Base-by-base conservation (phyloP, 768 basidiomycete genomes). In the Boletus sp. region DNA sequence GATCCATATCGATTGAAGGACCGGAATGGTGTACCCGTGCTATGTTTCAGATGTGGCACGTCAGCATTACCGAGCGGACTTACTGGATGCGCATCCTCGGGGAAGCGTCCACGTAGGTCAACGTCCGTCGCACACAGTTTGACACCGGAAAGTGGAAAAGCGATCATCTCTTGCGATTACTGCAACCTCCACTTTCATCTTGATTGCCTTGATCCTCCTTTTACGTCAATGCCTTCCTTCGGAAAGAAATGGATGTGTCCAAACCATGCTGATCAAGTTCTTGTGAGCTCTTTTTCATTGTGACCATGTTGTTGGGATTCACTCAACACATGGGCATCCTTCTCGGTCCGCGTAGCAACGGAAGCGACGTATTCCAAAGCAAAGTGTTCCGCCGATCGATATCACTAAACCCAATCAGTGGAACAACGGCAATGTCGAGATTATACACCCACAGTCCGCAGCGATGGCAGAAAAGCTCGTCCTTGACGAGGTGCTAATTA, bases 211-310 rank as follows among this genome's bases (percentile, higher is more conserved):
- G 88, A 92, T 63, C 97, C 96, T 15, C 97, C 97, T 8, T 74
- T 96, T 55, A 76, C 87, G 23, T 79, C 79, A 38, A 86, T 98
- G 81, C 97, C 97, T 4, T 80, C 88, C 13, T 83, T 87, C 54
- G 84, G 83, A 60, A 90, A 86, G 77, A 97, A 95, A 70, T 99
- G 96, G 95, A 97, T 96, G 94, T 99, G 97, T 70, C 97, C 97
- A 8, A 93, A 96, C 65, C 97, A 99, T 67, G 86, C 84, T n/a
- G 94, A 97, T 60, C 83, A 85, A 54, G 79, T 86, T 50, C 70
- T 90, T 55, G 95, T 96, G 67, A 72, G 92, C 76, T 47, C 34
- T 45, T 39, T 30, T 43, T 51, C 42, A 50, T 27, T 8, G 40
- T 51, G 47, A 35, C 33, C n/a, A 39, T 29, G 30, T 25, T 25